These are phyloP conservation scores for Dictyostelium purpureum DNA, from an alignment of 78 protist genomes.

Conservation along the genomic window DNA sequence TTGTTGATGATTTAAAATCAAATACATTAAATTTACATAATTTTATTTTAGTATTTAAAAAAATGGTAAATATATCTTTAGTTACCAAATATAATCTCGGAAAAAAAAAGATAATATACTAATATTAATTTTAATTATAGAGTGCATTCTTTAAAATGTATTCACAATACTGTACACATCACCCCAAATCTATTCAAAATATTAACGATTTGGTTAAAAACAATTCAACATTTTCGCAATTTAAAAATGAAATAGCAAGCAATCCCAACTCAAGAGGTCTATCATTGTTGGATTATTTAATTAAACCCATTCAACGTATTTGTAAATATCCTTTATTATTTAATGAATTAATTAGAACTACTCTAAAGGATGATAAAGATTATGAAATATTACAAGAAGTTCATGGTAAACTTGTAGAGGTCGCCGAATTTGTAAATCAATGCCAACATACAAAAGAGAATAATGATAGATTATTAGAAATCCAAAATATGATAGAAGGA, in stretches of 20 bases:
- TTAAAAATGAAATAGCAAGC: conserved; percentile 11
- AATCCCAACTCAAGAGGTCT: conserved; percentile 30
- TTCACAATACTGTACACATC: conserved; percentile 75
- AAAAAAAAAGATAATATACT: neutral
- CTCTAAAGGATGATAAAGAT: conserved; percentile 15
- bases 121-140: conserved; percentile 11
- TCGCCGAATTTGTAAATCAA: conserved; percentile 70
- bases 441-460: conserved; percentile 14
- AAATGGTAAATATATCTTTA: conserved; percentile 11
- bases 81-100: neutral
- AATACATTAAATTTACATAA: neutral
- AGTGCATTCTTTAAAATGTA: conserved; percentile 66
- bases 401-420: conserved; percentile 17
- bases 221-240: conserved; percentile 5
- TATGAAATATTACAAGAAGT: conserved; percentile 14
- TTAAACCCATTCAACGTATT: conserved; percentile 78
- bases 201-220: conserved; percentile 15
- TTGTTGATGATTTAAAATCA: conserved; percentile 17
- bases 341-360: conserved; percentile 40
- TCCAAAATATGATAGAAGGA: conserved; percentile 39
- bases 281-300: conserved; percentile 54
- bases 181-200: neutral
- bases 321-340: conserved; percentile 81
- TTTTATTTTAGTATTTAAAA: conserved; percentile 22
- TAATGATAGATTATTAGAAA: conserved; percentile 7